Percentiles rank a stretch among this genome's conserved stretches.
phyloP scores from a whole-genome alignment of 805 yeast genomes.

The Cyberlindnera sargentensis region DNA sequence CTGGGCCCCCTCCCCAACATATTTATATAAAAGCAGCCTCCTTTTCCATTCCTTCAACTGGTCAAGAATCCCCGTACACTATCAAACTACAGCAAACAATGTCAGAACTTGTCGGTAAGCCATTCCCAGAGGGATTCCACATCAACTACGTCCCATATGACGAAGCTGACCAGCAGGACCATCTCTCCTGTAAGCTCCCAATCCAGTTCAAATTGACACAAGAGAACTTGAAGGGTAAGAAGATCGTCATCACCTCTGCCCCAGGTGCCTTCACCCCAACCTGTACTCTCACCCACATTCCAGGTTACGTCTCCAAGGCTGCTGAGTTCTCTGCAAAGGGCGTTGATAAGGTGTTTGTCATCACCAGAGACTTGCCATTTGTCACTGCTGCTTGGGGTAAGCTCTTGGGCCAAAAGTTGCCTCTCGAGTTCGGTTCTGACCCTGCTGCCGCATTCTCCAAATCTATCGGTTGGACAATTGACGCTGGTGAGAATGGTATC shows the following conservation, averaged over 20 bases:
- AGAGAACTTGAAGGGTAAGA: slow-evolving; percentile 22
- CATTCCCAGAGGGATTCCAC: slow-evolving; percentile 24
- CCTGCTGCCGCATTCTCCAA: slow-evolving; percentile 53
- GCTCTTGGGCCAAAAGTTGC: slow-evolving; percentile 27
- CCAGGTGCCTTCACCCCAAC: slow-evolving; percentile 90
- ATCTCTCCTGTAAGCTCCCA: slow-evolving; percentile 21
- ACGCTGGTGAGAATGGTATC: slow-evolving; percentile 46
- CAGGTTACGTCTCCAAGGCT: slow-evolving; percentile 50
- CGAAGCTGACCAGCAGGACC: slow-evolving; percentile 20
- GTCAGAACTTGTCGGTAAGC: slow-evolving; percentile 14
- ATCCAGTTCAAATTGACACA: slow-evolving; percentile 19
- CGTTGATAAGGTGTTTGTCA: slow-evolving; percentile 50
- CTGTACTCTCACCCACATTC: slow-evolving; percentile 65
- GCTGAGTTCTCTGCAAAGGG: slow-evolving; percentile 49
- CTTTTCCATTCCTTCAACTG: too few species aligned
- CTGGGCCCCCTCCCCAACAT: neutral
- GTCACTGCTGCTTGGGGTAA: slow-evolving; percentile 65
- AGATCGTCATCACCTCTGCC: slow-evolving; percentile 62
- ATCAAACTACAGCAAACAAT: neutral
- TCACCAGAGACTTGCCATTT: slow-evolving; percentile 67
- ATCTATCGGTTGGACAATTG: slow-evolving; percentile 50
- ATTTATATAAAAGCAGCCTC: neutral
- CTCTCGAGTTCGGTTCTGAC: slow-evolving; percentile 53
- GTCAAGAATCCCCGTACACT: too few species aligned
- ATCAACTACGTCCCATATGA: slow-evolving; percentile 24